Evolutionary conservation across 2,329 filamentous ascomycete species (phyloP).

Genomic region (Neodidymelliopsis sp.): DNA sequence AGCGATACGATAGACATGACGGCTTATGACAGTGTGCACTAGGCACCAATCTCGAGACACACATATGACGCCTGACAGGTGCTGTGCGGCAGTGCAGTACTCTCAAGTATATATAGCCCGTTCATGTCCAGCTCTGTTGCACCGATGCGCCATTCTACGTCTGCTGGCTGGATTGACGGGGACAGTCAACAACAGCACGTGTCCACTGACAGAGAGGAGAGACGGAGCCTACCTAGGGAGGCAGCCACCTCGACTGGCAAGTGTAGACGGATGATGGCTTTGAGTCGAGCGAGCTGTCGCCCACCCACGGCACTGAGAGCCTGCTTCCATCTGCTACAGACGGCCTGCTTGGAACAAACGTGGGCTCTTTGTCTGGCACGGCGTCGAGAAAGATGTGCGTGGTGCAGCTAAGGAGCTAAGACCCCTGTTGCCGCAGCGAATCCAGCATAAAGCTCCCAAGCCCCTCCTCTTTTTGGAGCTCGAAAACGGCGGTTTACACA

Average conservation of each 20-base stretch:
- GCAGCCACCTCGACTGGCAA: background rate
- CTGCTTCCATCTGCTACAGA: background rate
- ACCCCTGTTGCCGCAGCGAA: slow-evolving; percentile 5
- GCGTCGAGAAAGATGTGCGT: slow-evolving; percentile 5
- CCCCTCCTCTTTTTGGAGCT: slow-evolving; percentile 11
- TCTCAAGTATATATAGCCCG: background rate
- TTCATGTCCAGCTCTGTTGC: background rate
- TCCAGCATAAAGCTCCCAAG: slow-evolving; percentile 12
- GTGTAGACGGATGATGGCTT: background rate
- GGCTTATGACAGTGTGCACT: slow-evolving; percentile 1
- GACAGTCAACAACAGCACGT: slow-evolving; percentile 1
- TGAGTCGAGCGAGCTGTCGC: background rate
- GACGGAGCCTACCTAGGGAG: too few relatives aligned
- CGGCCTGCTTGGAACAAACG: background rate
- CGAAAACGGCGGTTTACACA: slow-evolving; percentile 9
- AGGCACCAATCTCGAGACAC: slow-evolving; percentile 1
- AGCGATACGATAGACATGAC: slow-evolving; percentile 16
- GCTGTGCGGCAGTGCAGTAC: background rate
- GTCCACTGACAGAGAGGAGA: background rate
- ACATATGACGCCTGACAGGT: background rate
- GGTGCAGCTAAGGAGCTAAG: slow-evolving; percentile 12
- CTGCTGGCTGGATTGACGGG: too few relatives aligned
- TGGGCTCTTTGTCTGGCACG: slow-evolving; percentile 13
- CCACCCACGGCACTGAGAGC: background rate
- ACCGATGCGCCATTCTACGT: too few relatives aligned